Evolutionary conservation across 192 early-diverging fungal genomes (phyloP), one percentile per base, ranked within the genome.

Genomic region (Coemansia furcata): DNA sequence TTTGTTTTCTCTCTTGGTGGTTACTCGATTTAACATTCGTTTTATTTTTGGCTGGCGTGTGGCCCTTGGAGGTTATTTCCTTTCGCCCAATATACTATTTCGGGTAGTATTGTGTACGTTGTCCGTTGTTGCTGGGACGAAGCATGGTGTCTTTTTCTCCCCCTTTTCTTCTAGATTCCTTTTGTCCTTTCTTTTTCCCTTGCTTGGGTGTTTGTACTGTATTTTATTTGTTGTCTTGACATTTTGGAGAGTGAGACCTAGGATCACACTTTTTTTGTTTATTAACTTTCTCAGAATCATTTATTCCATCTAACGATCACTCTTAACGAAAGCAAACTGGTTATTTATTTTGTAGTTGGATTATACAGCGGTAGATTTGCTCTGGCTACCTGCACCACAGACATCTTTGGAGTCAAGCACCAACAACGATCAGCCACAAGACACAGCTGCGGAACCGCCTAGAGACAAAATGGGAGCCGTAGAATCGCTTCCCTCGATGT

Each of bases 401-500:
- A 32, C 54, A 7, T 57, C 14, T 35, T 57, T 35, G 32, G 30
- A 32, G 12, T 23, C n/a, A 2, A 10, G 11, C 9, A 3, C 35
- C 1, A 14, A 17, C 15, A 37, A 59, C n/a, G 57, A 59, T 36
- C 33, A 19, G 35, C 35, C 42, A 61, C 55, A 60, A 52, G 29
- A 52, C 14, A 54, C 50, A 12, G 29, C 10, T 55, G 14, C 36
- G 29, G 29, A 26, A 29, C 54, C 29, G 10, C 26, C 52, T 14
- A 32, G 15, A 33, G 30, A 33, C 30, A 33, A 47, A 47, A 78
- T 78, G 77, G 77, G 77, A 4, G 77, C 71, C 8, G 77, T 78
- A 11, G 77, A 78, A 30, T 78, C 77, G 15, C 38, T 78, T 14
- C 77, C 67, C 15, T 63, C 65, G 5, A 33, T 63, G 55, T 36